Base-by-base conservation (phyloP, 1,284 basidiomycete genomes). In the Moesziomyces sp. region DNA sequence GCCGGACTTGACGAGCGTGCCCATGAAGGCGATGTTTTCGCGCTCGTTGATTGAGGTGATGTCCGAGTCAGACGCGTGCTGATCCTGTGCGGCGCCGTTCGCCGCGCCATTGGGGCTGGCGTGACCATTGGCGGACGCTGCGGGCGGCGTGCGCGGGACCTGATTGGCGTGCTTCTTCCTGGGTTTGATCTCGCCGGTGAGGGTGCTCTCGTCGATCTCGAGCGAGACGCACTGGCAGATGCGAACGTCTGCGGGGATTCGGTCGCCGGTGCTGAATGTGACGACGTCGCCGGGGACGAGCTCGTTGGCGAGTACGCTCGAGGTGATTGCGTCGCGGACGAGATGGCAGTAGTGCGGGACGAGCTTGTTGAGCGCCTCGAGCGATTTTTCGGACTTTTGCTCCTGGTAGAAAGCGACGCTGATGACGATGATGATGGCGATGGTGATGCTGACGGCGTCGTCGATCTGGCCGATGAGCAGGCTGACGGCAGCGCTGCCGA, bases 381-480 rank as follows among this genome's bases (percentile, higher is more conserved):
- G 87, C 58, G 92, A 93, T 86, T 97, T 92, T 85, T 98, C 96
- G 0, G 94, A 97, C 44, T 95, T 88, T 72, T 92, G 90, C 86
- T 98, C 95, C 85, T 98, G 95, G 40, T 97, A 90, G 80, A 97
- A 97, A 0, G 93, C 96, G 65, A 98, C 95, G 21, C 93, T 94
- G 18, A 98, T 86, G 28, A 98, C 95, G 65, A 98, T 97, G 28
- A 92, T 85, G 21, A 98, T 92, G 33, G 95, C 95, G n/a, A 96
- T 88, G 6, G 92, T 91, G 65, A 98, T 98, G 82, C 93, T 94
- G 65, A 94, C 86, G 1, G 96, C 95, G 81, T 98, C 96, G 83
- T 98, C 94, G 45, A 92, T 87, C 80, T 97, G 96, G 23, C 95
- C 94, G 89, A 97, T 92, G 49, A 95, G 79, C 3, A 92, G 91